These are phyloP conservation scores for Voacanga thouarsii DNA, from an alignment of 257 asterid species.

Conservation along the genomic window DNA sequence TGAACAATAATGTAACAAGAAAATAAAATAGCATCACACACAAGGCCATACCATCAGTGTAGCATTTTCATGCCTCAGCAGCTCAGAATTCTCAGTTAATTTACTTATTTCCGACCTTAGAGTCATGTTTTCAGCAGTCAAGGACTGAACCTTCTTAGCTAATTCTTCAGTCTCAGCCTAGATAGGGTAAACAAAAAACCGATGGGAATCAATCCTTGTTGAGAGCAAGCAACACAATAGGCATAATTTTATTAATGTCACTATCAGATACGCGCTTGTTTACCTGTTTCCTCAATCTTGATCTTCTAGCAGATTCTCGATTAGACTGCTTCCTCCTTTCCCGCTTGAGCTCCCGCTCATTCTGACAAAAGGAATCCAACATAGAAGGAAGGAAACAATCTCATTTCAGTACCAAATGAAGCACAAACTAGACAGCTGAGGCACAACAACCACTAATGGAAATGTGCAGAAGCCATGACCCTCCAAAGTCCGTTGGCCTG, in stretches of 20 bases:
- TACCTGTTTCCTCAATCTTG: slow-evolving; percentile 97
- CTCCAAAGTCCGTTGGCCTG: not conserved
- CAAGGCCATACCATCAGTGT: slow-evolving; percentile 47
- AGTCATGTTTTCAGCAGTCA: slow-evolving; percentile 60
- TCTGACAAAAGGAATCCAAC: slow-evolving; percentile 38
- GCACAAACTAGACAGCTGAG: not conserved
- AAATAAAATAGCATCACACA: not conserved
- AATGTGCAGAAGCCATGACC: not conserved
- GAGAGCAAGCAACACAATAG: not conserved
- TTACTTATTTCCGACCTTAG: slow-evolving; percentile 71
- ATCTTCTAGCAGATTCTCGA: slow-evolving; percentile 97
- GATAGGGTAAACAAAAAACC: not conserved
- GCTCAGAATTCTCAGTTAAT: slow-evolving; percentile 55
- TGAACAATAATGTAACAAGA: not conserved
- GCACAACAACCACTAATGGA: not conserved
- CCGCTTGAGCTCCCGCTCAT: slow-evolving; percentile 77
- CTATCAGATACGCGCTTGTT: not conserved
- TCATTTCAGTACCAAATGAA: not conserved
- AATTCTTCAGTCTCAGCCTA: slow-evolving; percentile 97
- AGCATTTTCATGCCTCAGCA: slow-evolving; percentile 71
- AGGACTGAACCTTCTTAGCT: slow-evolving; percentile 60
- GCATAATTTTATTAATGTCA: not conserved
- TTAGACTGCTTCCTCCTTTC: slow-evolving; percentile 98
- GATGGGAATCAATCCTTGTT: not conserved
- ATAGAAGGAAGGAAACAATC: not conserved